Percentiles rank a stretch among this genome's conserved stretches.
phyloP scores from a whole-genome alignment of 148 eudicot species.

The Gaultheria prostrata region DNA sequence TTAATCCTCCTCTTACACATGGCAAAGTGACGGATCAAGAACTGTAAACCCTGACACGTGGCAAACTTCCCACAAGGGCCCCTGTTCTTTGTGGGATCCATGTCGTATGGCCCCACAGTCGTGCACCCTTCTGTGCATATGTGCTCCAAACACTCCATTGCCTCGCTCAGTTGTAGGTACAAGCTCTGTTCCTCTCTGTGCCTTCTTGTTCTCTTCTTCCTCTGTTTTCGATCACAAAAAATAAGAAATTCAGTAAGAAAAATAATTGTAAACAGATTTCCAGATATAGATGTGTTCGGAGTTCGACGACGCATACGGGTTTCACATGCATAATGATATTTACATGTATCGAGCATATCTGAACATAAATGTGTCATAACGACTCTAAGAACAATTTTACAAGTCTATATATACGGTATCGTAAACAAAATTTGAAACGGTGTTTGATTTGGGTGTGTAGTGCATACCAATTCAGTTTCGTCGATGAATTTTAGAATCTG shows the following conservation, averaged over 20 bases:
- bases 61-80: slow-evolving; percentile 63
- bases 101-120: slow-evolving; percentile 67
- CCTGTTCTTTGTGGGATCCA: slow-evolving; percentile 52
- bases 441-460: slow-evolving; percentile 5
- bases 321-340: neutral
- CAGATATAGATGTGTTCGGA: neutral
- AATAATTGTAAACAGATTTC: too few species aligned
- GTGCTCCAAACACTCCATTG: slow-evolving; percentile 87
- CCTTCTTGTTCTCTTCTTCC: slow-evolving; percentile 65
- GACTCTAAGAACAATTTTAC: too few species aligned
- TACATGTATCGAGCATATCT: neutral
- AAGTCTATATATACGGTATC: too few species aligned
- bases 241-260: neutral
- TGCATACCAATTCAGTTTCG: slow-evolving; percentile 67
- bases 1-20: slow-evolving; percentile 58
- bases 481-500: slow-evolving; percentile 89
- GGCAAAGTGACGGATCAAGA: slow-evolving; percentile 67
- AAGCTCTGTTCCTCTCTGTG: slow-evolving; percentile 55
- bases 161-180: slow-evolving; percentile 72
- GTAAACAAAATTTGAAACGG: neutral
- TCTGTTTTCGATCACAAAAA: slow-evolving; percentile 32
- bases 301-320: neutral
- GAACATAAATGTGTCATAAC: neutral
- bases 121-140: slow-evolving; percentile 94
- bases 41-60: slow-evolving; percentile 73